Conservation (phyloP, 805 yeast species). For the Candida parachauliodes region DNA sequence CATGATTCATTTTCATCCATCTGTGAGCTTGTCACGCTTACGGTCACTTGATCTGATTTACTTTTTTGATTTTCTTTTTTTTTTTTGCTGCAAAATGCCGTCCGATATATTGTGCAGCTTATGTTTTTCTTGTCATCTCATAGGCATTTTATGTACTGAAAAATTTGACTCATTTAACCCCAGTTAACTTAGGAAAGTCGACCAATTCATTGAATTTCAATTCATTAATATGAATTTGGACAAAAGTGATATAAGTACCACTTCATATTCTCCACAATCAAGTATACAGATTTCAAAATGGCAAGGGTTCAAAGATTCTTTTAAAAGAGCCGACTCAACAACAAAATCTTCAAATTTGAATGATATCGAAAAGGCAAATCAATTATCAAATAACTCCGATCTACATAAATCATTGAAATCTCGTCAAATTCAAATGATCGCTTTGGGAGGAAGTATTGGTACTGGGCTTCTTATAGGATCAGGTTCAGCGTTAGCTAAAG, state of each 20-base stretch:
- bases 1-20: no score
- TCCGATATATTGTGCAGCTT: background rate
- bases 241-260: constrained; percentile 4
- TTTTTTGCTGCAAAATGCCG: constrained; percentile 6
- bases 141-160: background rate
- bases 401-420: constrained; percentile 41
- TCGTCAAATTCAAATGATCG: constrained; percentile 60
- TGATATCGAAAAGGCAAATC: constrained; percentile 35
- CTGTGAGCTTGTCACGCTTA: background rate
- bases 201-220: background rate
- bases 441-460: constrained; percentile 71
- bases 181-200: background rate
- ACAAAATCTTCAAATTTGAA: constrained; percentile 8
- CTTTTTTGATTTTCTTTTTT: background rate
- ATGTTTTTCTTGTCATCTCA: constrained; percentile 5
- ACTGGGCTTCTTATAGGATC: constrained; percentile 52
- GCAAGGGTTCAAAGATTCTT: constrained; percentile 25
- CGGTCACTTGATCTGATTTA: background rate
- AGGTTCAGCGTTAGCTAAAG: constrained; percentile 39
- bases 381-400: constrained; percentile 32
- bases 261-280: constrained; percentile 1
- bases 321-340: constrained; percentile 22
- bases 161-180: constrained; percentile 2
- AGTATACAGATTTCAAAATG: constrained; percentile 13
- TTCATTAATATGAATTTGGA: constrained; percentile 4